These are phyloP conservation scores for Ustilago trichophora DNA, from an alignment of 1,284 basidiomycete species.

Conservation along the genomic window DNA sequence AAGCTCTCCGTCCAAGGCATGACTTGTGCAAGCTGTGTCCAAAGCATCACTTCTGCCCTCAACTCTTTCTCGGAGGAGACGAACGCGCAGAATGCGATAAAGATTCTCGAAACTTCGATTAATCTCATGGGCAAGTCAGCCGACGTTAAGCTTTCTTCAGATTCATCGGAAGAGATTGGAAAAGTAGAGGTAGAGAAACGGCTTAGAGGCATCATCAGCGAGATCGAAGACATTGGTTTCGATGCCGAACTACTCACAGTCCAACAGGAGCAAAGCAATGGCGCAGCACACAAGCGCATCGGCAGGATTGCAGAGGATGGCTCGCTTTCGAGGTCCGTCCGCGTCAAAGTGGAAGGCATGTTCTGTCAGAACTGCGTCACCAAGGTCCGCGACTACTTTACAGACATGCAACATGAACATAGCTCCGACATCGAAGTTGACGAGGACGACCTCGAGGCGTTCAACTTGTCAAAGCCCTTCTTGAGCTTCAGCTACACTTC, in stretches of 20 bases:
- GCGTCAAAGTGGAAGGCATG: conserved; percentile 73
- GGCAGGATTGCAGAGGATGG: too few relatives aligned
- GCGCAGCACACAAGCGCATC: too few relatives aligned
- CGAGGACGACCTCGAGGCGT: conserved; percentile 15
- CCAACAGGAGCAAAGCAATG: not conserved
- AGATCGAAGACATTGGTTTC: conserved; percentile 72
- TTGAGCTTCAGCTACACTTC: conserved; percentile 37
- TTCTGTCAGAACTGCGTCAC: conserved; percentile 71
- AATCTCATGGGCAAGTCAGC: conserved; percentile 34
- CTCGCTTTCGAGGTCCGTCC: conserved; percentile 69
- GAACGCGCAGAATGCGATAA: conserved; percentile 2
- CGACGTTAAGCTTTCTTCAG: conserved; percentile 10
- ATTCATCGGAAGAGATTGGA: not conserved
- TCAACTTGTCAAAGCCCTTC: conserved; percentile 29
- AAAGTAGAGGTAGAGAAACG: conserved; percentile 9
- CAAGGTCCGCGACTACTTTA: conserved; percentile 29
- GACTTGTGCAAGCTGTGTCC: conserved; percentile 65
- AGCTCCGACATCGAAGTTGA: conserved; percentile 10
- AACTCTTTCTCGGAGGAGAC: conserved; percentile 11
- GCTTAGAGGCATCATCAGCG: conserved; percentile 62
- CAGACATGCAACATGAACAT: not conserved
- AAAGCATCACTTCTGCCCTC: conserved; percentile 31
- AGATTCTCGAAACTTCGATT: conserved; percentile 8
- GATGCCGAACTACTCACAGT: conserved; percentile 70
- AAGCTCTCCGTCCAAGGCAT: conserved; percentile 73